Evolutionary conservation across 306 rosid genomes (phyloP).

Genomic region (Lupinus albus): DNA sequence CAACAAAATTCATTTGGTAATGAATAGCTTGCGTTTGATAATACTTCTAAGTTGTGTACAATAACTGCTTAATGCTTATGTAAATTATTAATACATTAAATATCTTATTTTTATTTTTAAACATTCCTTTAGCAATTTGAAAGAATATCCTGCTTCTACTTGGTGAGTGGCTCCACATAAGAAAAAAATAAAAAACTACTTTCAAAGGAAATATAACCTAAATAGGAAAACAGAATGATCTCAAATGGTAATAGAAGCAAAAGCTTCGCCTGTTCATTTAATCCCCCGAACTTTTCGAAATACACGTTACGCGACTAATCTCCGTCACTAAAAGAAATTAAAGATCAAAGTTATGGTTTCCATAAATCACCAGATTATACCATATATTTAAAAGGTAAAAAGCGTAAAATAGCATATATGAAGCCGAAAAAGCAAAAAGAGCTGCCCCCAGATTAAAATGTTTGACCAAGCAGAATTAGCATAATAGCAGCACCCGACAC

Average conservation of each 20-base stretch:
- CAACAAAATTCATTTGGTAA: background rate
- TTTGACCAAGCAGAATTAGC: background rate
- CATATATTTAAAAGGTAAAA: background rate
- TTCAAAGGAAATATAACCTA: slow-evolving; percentile 23
- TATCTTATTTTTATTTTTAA: slow-evolving; percentile 2
- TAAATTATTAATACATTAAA: slow-evolving; percentile 19
- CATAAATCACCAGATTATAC: slow-evolving; percentile 25
- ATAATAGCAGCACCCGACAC: too few relatives aligned
- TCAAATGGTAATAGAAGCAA: slow-evolving; percentile 13
- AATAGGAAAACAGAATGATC: slow-evolving; percentile 20
- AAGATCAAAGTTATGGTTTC: background rate
- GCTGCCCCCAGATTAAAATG: slow-evolving; percentile 1
- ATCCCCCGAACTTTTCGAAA: slow-evolving; percentile 15
- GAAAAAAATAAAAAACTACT: slow-evolving; percentile 11
- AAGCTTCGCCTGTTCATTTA: slow-evolving; percentile 30
- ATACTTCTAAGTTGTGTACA: background rate
- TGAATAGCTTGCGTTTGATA: background rate
- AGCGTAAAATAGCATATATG: background rate
- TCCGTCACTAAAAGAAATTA: background rate
- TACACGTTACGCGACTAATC: background rate
- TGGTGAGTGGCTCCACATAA: slow-evolving; percentile 1
- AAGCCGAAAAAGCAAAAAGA: slow-evolving; percentile 20
- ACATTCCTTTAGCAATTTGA: slow-evolving; percentile 13
- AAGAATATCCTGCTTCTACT: slow-evolving; percentile 1
- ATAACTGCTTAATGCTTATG: background rate